Conservation (phyloP, 805 yeast species). For the Peterozyma xylosa region DNA sequence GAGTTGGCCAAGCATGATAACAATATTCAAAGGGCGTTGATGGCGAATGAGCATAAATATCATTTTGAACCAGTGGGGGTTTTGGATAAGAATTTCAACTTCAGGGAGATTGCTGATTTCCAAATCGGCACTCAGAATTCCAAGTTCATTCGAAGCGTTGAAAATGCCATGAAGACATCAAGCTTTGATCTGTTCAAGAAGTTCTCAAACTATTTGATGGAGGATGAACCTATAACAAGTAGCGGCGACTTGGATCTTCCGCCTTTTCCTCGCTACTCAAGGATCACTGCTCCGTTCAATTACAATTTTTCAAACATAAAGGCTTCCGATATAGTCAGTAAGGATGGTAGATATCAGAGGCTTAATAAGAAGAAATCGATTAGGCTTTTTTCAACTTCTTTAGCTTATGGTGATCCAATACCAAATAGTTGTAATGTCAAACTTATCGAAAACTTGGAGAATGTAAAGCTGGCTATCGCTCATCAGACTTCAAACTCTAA, state of each 20-base stretch:
- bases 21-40: conserved; percentile 33
- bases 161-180: conserved; percentile 19
- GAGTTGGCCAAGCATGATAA: conserved; percentile 33
- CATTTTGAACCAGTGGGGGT: conserved; percentile 57
- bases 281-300: conserved; percentile 66
- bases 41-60: conserved; percentile 29
- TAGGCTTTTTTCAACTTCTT: conserved; percentile 42
- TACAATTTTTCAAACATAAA: conserved; percentile 71
- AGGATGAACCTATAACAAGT: conserved; percentile 3
- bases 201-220: conserved; percentile 25
- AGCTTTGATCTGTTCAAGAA: conserved; percentile 21
- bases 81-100: conserved; percentile 61
- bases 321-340: conserved; percentile 38
- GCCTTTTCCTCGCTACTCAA: conserved; percentile 82
- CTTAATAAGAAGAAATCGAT: conserved; percentile 34
- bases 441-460: conserved; percentile 35
- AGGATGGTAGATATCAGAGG: conserved; percentile 46
- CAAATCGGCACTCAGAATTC: conserved; percentile 63
- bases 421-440: conserved; percentile 47
- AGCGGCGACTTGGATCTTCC: conserved; percentile 50
- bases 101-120: conserved; percentile 84
- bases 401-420: conserved; percentile 38
- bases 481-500: conserved; percentile 14
- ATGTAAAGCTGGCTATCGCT: conserved; percentile 25
- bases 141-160: conserved; percentile 25